Conservation (phyloP, 768 basidiomycete species). For the Naganishia vaughanmartiniae region DNA sequence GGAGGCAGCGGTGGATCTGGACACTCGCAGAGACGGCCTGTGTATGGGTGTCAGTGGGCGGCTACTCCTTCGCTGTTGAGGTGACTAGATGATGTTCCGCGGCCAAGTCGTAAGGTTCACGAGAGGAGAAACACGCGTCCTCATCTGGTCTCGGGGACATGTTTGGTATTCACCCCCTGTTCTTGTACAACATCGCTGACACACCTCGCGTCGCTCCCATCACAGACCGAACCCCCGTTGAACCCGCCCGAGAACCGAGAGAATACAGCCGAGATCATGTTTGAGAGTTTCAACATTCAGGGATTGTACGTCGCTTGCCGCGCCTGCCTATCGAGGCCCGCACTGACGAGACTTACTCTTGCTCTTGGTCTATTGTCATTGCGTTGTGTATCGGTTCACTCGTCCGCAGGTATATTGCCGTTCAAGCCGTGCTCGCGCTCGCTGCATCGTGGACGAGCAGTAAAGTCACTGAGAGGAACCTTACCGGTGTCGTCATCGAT, state of each 20-base stretch:
- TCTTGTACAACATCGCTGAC: no score
- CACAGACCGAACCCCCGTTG: slow-evolving; percentile 94
- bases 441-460: slow-evolving; percentile 96
- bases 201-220: not conserved
- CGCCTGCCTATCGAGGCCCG: not conserved
- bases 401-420: slow-evolving; percentile 74
- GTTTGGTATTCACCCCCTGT: no score
- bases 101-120: no score
- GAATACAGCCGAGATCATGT: slow-evolving; percentile 99
- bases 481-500: slow-evolving; percentile 97
- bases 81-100: no score
- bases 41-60: no score
- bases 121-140: no score
- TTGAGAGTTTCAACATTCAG: slow-evolving; percentile 99
- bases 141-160: no score
- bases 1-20: no score
- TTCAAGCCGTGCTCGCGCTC: slow-evolving; percentile 95
- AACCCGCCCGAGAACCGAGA: slow-evolving; percentile 98
- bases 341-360: no score
- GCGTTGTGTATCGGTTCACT: not conserved
- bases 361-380: not conserved
- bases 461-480: slow-evolving; percentile 79
- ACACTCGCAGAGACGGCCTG: no score
- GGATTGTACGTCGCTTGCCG: slow-evolving; percentile 58
- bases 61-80: no score